These are phyloP conservation scores for Penicillium polonicum DNA, from an alignment of 2,329 filamentous ascomycete genomes.

Conservation along the genomic window DNA sequence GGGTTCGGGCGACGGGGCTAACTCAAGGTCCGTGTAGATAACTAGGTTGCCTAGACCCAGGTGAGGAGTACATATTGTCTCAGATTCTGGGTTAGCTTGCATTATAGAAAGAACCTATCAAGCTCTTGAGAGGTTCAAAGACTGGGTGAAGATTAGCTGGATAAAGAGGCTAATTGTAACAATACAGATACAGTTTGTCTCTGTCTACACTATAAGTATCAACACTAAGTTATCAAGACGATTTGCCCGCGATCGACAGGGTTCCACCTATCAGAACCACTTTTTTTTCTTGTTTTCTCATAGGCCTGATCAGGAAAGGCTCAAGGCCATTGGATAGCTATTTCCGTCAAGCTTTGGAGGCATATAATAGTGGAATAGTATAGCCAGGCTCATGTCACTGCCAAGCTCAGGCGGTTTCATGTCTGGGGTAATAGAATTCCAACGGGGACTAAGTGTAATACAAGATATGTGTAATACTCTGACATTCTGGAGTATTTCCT, in stretches of 20 bases:
- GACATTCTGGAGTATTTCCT: neutral
- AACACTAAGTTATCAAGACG: neutral
- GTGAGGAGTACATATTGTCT: neutral
- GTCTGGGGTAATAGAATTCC: neutral
- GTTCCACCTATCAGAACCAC: neutral
- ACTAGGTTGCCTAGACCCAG: neutral
- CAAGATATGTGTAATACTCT: neutral
- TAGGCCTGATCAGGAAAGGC: neutral
- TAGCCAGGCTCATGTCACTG: neutral
- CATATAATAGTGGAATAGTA: neutral
- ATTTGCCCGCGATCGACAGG: neutral
- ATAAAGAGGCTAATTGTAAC: neutral
- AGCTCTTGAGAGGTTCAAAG: neutral
- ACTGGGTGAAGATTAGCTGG: neutral
- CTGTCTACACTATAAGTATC: neutral
- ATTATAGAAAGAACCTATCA: neutral
- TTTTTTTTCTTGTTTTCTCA: neutral
- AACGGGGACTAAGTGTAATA: neutral
- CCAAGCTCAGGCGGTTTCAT: neutral
- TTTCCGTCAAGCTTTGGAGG: neutral
- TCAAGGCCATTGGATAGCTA: neutral
- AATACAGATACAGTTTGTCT: neutral
- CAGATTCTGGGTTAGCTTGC: too few relatives aligned
- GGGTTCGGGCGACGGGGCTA: neutral
- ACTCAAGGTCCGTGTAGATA: neutral